Base-by-base conservation (phyloP, 768 basidiomycete genomes). In the Dioszegia aurantiaca region DNA sequence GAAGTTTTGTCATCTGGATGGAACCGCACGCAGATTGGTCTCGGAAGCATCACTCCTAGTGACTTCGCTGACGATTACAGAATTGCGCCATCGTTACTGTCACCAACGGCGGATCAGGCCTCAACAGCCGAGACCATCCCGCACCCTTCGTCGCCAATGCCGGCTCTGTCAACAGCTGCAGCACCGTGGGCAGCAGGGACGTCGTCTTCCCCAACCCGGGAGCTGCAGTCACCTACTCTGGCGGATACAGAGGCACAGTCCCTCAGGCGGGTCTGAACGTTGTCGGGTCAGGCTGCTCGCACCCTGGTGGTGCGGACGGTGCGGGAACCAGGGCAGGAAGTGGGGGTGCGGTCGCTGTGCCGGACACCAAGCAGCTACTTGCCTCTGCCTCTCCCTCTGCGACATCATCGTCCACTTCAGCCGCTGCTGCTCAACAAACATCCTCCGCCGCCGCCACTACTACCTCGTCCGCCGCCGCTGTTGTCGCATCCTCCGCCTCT, bases 141-240 rank as follows among this genome's bases (percentile, higher is more conserved):
- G 52, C 69, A 2, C 75, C 75, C 17, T 76, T 76, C 55, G 70
- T 76, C 31, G 74, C 74, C 45, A 75, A 75, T 44, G 70, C 65
- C 46, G 55, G 60, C 39, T 63, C 60, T 46, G 55, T 59, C 54
- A 67, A 69, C 30, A 60, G 67, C n/a, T 76, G 75, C 56, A 43
- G 37, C 3, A 76, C 75, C 23, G 63, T 73, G 54, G 75, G 71
- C 49, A 49, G 47, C 28, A 55, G 59, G 30, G 67, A 66, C 33
- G 68, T 72, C 21, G 73, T 76, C 43, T 76, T 74, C 63, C 75
- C 75, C 24, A 60, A 72, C 47, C 74, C 68, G 0, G 74, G 74
- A 6, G 54, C 65, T 30, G 63, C 65, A 43, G 72, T 75, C 24
- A 40, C 33, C n/a, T 53, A 53, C 39, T 53, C 51, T 4, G 51